Base-by-base conservation (phyloP, 73 alveolate genomes). In the Stentor roeselii region DNA sequence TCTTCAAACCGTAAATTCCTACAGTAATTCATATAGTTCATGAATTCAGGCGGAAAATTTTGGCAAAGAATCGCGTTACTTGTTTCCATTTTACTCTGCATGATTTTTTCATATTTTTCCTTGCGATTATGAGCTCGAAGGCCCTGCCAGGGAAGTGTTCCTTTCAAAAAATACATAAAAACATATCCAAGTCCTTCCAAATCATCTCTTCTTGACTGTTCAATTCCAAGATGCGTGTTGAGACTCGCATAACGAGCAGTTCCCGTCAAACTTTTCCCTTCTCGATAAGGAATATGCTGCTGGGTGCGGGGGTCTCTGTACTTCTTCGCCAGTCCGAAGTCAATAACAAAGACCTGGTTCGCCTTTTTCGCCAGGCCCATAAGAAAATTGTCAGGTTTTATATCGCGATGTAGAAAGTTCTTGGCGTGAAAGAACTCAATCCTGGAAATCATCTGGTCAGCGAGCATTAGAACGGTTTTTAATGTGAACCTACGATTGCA, bases 71-170 rank as follows among this genome's bases (percentile, higher is more conserved):
- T 86, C 86, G 89, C 96, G 75, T 88, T 84, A 83, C 95, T 84
- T 1, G 95, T 74, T 37, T 85, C 87, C 82, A 86, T 75, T 86
- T 96, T 95, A 60, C 84, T 89, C 59, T 90, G 95, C 88, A 78
- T 88, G 32, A 95, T 95, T 87, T 84, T 86, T 38, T 95, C 94
- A 84, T 90, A 87, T 90, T 92, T 93, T 77, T 96, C 98, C 41
- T 60, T 82, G 88, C 94, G 88, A 37, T 91, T 90, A 82, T 93
- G 86, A 37, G 94, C 94, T 83, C 92, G 89, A 31, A 90, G 75
- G 41, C 94, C 93, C 87, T 92, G 91, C 98, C 98, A 90, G 41
- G 96, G 97, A n/a, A 94, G 86, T 38, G 89, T 74, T 3, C 98
- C 98, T 50, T 91, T 84, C 34, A 94, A 85, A 75, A 94, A 88